Conservation (phyloP, 2,329 filamentous ascomycete species). For the Eutypa lata region DNA sequence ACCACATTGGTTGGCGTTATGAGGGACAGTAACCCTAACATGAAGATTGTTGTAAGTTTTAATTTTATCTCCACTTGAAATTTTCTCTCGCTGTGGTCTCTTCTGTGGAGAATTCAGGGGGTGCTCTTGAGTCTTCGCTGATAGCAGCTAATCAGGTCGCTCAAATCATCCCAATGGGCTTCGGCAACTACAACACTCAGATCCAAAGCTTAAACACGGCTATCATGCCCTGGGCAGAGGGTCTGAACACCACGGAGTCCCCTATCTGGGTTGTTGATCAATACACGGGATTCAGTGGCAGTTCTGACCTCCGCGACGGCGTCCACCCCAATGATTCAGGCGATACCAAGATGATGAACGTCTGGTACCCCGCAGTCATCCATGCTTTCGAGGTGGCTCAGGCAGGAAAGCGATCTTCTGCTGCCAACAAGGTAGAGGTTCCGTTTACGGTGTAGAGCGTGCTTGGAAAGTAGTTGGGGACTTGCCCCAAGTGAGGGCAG, state of each 20-base stretch:
- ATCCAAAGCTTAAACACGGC: slow-evolving; percentile 36
- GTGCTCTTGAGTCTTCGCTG: no score
- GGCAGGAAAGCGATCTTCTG: slow-evolving; percentile 14
- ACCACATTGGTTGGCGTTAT: slow-evolving; percentile 36
- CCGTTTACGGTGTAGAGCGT: neutral
- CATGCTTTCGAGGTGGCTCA: slow-evolving; percentile 22
- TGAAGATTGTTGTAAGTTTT: slow-evolving; percentile 39
- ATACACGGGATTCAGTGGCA: slow-evolving; percentile 33
- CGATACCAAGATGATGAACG: slow-evolving; percentile 37
- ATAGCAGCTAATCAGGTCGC: slow-evolving; percentile 29
- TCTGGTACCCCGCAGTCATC: slow-evolving; percentile 27
- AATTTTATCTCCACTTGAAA: neutral
- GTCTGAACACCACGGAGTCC: slow-evolving; percentile 34
- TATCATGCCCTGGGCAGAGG: slow-evolving; percentile 35
- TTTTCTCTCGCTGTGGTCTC: neutral
- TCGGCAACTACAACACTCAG: slow-evolving; percentile 32
- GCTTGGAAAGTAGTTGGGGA: neutral
- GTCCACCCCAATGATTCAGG: slow-evolving; percentile 38
- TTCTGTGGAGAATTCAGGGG: no score
- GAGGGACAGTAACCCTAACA: slow-evolving; percentile 35
- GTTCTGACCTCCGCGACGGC: slow-evolving; percentile 33
- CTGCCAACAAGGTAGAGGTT: neutral
- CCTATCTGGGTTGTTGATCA: slow-evolving; percentile 41
- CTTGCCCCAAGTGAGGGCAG: no score
- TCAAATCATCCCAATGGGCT: slow-evolving; percentile 36